phyloP scores from a whole-genome alignment of 2,329 filamentous ascomycete genomes.

The Clonostachys rosea region DNA sequence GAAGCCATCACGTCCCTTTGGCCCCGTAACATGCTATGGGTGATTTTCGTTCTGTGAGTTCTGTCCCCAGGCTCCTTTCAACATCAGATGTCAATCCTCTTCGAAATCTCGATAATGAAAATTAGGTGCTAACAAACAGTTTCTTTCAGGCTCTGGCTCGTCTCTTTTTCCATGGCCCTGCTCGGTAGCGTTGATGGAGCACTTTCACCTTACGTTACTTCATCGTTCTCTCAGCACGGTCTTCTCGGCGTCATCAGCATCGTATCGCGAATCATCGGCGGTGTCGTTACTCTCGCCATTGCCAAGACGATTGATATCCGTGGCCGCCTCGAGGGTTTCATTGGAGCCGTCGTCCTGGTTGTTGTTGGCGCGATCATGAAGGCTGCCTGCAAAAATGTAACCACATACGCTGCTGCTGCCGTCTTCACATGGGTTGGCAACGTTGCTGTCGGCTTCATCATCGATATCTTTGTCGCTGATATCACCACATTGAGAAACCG shows the following conservation, averaged over 20 bases:
- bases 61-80: background rate
- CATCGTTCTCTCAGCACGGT: constrained; percentile 58
- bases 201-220: constrained; percentile 61
- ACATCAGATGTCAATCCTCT: background rate
- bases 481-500: constrained; percentile 35
- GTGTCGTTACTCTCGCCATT: constrained; percentile 30
- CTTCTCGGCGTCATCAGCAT: constrained; percentile 62
- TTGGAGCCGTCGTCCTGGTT: constrained; percentile 32
- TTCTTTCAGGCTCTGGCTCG: constrained; percentile 27
- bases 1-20: constrained; percentile 32
- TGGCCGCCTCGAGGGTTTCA: constrained; percentile 40
- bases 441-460: constrained; percentile 29
- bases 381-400: constrained; percentile 51
- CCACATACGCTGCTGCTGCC: constrained; percentile 55
- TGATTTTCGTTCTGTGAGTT: constrained; percentile 29
- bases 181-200: constrained; percentile 34
- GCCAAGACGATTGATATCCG: constrained; percentile 44
- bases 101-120: background rate
- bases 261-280: constrained; percentile 42
- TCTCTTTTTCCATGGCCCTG: constrained; percentile 28
- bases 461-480: constrained; percentile 35
- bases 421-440: constrained; percentile 61
- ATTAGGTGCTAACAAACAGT: background rate
- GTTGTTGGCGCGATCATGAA: constrained; percentile 57
- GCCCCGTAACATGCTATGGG: constrained; percentile 24